Percentiles rank a stretch among this genome's conserved stretches.
phyloP scores from a whole-genome alignment of 2,329 filamentous ascomycete genomes.

The Dothideomycetes sp. region DNA sequence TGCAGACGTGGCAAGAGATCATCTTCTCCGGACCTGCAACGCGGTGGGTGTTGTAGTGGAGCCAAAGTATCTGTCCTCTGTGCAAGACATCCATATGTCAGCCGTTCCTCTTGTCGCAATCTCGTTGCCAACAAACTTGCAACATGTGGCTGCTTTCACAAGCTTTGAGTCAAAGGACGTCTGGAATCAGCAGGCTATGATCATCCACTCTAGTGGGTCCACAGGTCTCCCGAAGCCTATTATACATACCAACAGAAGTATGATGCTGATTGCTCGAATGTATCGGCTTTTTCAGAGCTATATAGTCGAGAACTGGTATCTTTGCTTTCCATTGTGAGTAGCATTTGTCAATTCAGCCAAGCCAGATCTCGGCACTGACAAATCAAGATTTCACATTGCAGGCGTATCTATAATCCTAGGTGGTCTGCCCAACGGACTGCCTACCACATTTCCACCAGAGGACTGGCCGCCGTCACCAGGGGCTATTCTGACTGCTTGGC shows the following conservation, averaged over 20 bases:
- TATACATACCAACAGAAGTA: constrained; percentile 38
- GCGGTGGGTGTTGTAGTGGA: constrained; percentile 20
- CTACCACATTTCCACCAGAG: constrained; percentile 21
- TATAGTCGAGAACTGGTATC: constrained; percentile 22
- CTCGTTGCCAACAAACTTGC: background rate
- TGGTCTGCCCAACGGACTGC: constrained; percentile 20
- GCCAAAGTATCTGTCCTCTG: constrained; percentile 13
- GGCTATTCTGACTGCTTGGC: constrained; percentile 13
- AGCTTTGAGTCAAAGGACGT: constrained; percentile 15
- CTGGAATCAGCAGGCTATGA: constrained; percentile 24
- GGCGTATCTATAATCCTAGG: constrained; percentile 21
- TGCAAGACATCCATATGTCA: background rate
- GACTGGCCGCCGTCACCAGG: constrained; percentile 19
- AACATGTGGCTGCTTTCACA: background rate
- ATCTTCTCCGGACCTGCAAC: constrained; percentile 17
- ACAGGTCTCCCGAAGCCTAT: constrained; percentile 53
- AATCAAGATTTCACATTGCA: constrained; percentile 11
- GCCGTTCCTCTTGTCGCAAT: background rate
- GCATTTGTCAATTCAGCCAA: background rate
- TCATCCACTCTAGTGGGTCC: constrained; percentile 40
- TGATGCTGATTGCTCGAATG: constrained; percentile 24
- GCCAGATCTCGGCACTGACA: background rate
- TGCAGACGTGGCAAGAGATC: constrained; percentile 16
- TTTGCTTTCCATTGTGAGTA: constrained; percentile 19
- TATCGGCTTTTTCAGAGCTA: constrained; percentile 23